Base-by-base conservation (phyloP, 768 basidiomycete species). In the Lactarius pseudohatsudake region DNA sequence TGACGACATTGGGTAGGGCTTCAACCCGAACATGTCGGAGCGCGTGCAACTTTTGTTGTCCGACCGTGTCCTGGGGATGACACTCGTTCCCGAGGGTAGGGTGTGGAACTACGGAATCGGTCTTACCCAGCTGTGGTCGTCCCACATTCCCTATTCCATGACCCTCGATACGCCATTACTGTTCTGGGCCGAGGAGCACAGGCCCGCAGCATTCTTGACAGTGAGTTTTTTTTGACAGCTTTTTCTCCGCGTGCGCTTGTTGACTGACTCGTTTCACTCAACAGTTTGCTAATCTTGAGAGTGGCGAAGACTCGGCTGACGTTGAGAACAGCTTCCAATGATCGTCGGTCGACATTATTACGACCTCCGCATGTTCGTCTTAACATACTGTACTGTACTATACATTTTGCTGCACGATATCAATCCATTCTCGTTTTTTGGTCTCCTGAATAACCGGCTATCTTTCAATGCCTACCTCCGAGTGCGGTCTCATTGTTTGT, bases 21-120 rank as follows among this genome's bases (percentile, higher is more conserved):
- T 96, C 81, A 98, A 96, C 77, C 93, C 95, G n/a, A 92, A 92
- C 71, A 98, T 98, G 96, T 96, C 94, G 1, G 96, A 96, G 75
- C 88, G 94, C 28, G 94, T 97, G 28, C 92, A 94, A 76, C 82
- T 98, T 38, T 81, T 98, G 65, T 81, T 98, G 28, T 98, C 96
- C 20, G 97, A 99, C 74, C 91, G 96, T 69, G 89, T 99, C 70
- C 84, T 98, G 18, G 97, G 96, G 28, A 95, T 96, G 88, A 96
- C 94, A 0, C 80, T 98, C 9, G 94, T 96, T 20, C 95, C 92
- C 1, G 95, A 91, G 76, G 97, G 96, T 70, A 87, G 87, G 63
- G 88, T 97, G 40, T 98, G 97, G 97, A 97, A 97, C 77, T 98
- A 97, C 73, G 94, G 94, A 40, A 88, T 96, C 64, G 94, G 95